These are phyloP conservation scores for Carex pumila DNA, from an alignment of 176 grass and related monocot genomes.

Conservation along the genomic window DNA sequence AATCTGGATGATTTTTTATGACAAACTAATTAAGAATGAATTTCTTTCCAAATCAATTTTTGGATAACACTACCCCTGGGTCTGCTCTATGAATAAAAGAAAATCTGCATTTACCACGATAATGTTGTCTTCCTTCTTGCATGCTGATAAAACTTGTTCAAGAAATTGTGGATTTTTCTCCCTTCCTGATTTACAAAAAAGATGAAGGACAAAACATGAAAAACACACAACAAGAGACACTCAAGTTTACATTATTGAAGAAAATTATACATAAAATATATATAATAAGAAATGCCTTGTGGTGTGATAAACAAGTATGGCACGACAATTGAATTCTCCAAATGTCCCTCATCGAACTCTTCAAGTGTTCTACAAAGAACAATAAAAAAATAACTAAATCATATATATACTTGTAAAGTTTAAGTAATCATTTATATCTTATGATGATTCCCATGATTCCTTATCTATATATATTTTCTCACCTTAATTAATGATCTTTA, in stretches of 20 bases:
- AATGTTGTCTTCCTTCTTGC: slow-evolving; percentile 46
- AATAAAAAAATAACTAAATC: not conserved
- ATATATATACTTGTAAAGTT: not conserved
- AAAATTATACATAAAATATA: not conserved
- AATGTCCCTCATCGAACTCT: slow-evolving; percentile 53
- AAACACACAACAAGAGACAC: not conserved
- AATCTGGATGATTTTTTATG: not conserved
- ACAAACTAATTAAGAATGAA: not conserved
- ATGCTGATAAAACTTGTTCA: slow-evolving; percentile 43
- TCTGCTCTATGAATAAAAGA: not conserved
- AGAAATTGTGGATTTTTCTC: slow-evolving; percentile 57
- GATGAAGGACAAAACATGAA: not conserved
- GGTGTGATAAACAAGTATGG: slow-evolving; percentile 62
- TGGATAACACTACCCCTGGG: too few species aligned
- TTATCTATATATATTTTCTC: too few species aligned
- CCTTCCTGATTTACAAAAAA: slow-evolving; percentile 31
- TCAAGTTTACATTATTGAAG: not conserved
- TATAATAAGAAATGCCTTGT: slow-evolving; percentile 32
- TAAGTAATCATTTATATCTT: not conserved
- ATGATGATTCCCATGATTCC: not conserved
- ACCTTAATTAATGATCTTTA: not conserved
- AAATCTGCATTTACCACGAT: slow-evolving; percentile 44
- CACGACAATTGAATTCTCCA: slow-evolving; percentile 38
- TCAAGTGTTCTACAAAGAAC: slow-evolving; percentile 48
- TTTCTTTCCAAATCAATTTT: not conserved